Conservation (phyloP, 1,284 basidiomycete species). For the Gomphus bonarii region DNA sequence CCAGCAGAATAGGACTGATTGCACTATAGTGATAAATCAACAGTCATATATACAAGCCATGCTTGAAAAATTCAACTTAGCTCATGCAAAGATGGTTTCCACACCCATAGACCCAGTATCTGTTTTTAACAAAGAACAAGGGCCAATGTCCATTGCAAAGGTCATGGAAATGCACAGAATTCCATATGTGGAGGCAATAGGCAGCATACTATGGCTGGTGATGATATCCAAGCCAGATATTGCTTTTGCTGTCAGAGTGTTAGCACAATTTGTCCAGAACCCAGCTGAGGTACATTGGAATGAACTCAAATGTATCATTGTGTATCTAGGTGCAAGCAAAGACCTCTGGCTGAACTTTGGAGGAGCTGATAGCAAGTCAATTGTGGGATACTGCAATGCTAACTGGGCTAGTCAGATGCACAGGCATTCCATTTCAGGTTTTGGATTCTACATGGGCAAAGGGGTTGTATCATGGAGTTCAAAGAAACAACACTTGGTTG, state of each 20-base stretch:
- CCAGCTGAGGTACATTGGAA: constrained; percentile 17
- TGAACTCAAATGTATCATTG: constrained; percentile 15
- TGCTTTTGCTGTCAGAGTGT: constrained; percentile 17
- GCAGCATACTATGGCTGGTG: constrained; percentile 24
- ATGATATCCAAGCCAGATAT: constrained; percentile 22
- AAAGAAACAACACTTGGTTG: too few relatives aligned
- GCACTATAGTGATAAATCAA: constrained; percentile 18
- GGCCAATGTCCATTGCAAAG: constrained; percentile 17
- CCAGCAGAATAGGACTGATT: constrained; percentile 8
- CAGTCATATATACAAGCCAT: constrained; percentile 20
- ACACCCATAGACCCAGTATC: not conserved
- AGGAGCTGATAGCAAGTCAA: too few relatives aligned
- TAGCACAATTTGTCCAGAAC: constrained; percentile 18
- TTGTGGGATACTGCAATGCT: too few relatives aligned
- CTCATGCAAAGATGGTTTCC: constrained; percentile 10
- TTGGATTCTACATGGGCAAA: too few relatives aligned
- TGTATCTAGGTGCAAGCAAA: too few relatives aligned
- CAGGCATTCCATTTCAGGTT: too few relatives aligned
- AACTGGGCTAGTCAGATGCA: too few relatives aligned
- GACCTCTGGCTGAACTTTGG: too few relatives aligned
- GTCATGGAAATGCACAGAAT: constrained; percentile 16
- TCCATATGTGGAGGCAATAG: constrained; percentile 24
- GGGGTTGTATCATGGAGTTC: too few relatives aligned
- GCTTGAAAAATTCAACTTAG: constrained; percentile 15
- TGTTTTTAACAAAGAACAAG: constrained; percentile 14